A percentile compares a stretch with the other conserved stretches of the same genome.
phyloP scores from a whole-genome alignment of 192 early-diverging fungal genomes.

The Umbelopsis sp. region DNA sequence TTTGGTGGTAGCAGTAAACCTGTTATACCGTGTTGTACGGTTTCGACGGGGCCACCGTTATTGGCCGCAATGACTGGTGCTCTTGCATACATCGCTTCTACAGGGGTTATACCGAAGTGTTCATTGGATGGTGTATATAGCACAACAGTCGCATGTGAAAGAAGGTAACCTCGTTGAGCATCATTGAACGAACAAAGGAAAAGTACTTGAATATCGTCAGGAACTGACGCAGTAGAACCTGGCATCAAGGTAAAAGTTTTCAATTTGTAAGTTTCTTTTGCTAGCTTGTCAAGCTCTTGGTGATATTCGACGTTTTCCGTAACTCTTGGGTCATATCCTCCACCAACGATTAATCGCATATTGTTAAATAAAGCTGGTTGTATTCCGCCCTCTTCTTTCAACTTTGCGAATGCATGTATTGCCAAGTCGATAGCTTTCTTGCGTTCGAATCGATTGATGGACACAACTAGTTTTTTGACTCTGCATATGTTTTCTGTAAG shows the following conservation, averaged over 20 bases:
- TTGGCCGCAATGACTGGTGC: conserved; percentile 88
- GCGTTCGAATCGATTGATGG: conserved; percentile 96
- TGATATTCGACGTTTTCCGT: conserved; percentile 88
- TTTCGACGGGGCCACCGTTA: conserved; percentile 86
- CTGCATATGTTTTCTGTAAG: neutral
- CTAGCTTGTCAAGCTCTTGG: conserved; percentile 65
- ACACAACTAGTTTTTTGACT: conserved; percentile 56
- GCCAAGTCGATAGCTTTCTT: conserved; percentile 90
- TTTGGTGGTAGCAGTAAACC: conserved; percentile 74
- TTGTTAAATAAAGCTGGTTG: conserved; percentile 29
- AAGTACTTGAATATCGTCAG: conserved; percentile 61
- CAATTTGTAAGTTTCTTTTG: conserved; percentile 45
- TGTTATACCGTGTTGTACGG: conserved; percentile 69
- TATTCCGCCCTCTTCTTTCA: conserved; percentile 31
- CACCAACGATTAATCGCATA: conserved; percentile 76
- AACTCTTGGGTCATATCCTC: conserved; percentile 86
- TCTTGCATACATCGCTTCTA: conserved; percentile 91
- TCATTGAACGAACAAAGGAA: conserved; percentile 91
- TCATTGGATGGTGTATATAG: conserved; percentile 93
- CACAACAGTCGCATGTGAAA: conserved; percentile 62
- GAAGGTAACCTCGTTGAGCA: conserved; percentile 72
- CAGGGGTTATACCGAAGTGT: conserved; percentile 96
- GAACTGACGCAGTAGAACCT: conserved; percentile 28
- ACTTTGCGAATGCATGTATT: conserved; percentile 68
- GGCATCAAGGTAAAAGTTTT: conserved; percentile 45